Conservation (phyloP, 2,329 filamentous ascomycete genomes). For the Juglanconis oblonga region DNA sequence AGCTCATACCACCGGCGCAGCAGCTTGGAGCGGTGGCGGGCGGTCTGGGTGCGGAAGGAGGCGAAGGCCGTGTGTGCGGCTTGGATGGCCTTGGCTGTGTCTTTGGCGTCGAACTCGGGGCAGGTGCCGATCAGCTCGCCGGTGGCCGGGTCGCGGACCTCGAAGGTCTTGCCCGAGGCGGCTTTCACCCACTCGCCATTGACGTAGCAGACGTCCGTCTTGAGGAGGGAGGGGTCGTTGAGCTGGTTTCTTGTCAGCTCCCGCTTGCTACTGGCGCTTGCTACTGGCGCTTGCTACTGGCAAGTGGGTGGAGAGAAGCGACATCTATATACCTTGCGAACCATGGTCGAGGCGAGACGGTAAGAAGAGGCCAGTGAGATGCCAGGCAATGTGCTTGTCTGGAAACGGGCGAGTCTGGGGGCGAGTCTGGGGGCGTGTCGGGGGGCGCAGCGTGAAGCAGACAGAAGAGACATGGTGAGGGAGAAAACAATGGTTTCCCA, state of each 20-base stretch:
- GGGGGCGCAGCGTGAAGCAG: constrained; percentile 24
- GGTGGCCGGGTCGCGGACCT: constrained; percentile 81
- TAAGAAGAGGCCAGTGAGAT: constrained; percentile 15
- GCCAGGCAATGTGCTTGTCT: constrained; percentile 25
- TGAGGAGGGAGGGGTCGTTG: constrained; percentile 78
- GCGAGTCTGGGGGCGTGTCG: too few relatives aligned
- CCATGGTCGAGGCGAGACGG: constrained; percentile 43
- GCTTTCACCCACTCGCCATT: constrained; percentile 91
- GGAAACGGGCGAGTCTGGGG: constrained; percentile 26
- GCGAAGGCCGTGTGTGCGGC: constrained; percentile 77
- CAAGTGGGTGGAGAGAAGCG: constrained; percentile 4
- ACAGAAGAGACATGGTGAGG: constrained; percentile 22
- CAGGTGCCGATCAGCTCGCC: constrained; percentile 77
- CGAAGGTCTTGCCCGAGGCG: constrained; percentile 85
- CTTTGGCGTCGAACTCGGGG: constrained; percentile 77
- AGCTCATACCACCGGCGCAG: constrained; percentile 80
- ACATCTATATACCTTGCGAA: constrained; percentile 42
- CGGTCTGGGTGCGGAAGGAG: constrained; percentile 67
- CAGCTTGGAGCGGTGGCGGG: constrained; percentile 70
- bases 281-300: too few relatives aligned
- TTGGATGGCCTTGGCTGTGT: constrained; percentile 75
- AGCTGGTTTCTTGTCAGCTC: constrained; percentile 47
- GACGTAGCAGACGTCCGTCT: constrained; percentile 77
- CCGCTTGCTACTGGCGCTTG: too few relatives aligned
- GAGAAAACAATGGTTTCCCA: constrained; percentile 16